A percentile compares a stretch with the other conserved stretches of the same genome.
Conservation (phyloP, 345 rosid genomes). For the Erucastrum elatum region DNA sequence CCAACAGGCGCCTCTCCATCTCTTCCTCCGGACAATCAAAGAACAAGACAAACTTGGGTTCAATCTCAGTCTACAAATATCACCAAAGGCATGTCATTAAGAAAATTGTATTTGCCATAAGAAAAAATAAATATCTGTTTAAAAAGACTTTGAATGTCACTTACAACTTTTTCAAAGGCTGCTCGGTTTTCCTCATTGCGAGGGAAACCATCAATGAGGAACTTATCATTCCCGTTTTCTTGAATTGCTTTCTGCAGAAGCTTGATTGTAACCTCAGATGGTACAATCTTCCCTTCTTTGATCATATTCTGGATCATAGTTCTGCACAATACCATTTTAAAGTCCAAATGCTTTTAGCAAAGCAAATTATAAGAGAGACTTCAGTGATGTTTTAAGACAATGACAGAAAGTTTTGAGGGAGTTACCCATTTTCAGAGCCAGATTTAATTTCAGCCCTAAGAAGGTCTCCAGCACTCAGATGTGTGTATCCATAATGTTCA, state of each 20-base stretch:
- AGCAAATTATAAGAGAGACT: too few species aligned
- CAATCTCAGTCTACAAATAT: constrained; percentile 48
- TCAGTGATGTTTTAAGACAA: neutral
- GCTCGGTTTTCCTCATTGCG: constrained; percentile 87
- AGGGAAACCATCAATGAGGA: constrained; percentile 89
- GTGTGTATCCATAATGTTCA: constrained; percentile 64
- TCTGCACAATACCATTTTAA: constrained; percentile 33
- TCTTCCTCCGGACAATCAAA: constrained; percentile 57
- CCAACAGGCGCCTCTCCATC: constrained; percentile 68
- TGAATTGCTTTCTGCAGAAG: constrained; percentile 75
- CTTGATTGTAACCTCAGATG: constrained; percentile 86
- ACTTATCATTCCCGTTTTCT: constrained; percentile 60
- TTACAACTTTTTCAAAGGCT: constrained; percentile 76
- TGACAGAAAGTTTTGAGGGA: neutral
- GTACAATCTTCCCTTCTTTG: constrained; percentile 61
- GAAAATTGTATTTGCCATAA: neutral
- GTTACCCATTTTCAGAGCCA: constrained; percentile 84
- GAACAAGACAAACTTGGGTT: constrained; percentile 52
- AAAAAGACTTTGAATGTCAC: constrained; percentile 5
- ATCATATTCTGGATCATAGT: constrained; percentile 64
- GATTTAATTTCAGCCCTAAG: constrained; percentile 74
- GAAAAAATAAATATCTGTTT: neutral
- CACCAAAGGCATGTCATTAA: neutral
- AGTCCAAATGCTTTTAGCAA: neutral
- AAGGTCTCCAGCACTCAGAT: constrained; percentile 91